These are phyloP conservation scores for Zygoascus sp. DNA, from an alignment of 1,139 yeast genomes.

Conservation along the genomic window DNA sequence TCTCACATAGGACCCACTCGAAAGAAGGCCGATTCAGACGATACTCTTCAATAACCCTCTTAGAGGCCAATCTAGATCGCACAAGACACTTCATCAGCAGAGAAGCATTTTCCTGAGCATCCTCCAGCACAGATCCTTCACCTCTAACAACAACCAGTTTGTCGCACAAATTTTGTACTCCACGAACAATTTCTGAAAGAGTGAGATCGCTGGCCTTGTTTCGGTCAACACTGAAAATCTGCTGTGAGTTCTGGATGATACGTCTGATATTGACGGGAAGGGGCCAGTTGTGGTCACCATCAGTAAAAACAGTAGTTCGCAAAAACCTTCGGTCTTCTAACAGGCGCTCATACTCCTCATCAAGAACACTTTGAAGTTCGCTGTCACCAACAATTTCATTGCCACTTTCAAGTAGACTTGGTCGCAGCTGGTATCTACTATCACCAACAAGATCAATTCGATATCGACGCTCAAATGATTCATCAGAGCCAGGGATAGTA, in stretches of 20 bases:
- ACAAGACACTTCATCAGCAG: conserved; percentile 83
- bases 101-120: conserved; percentile 93
- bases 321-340: conserved; percentile 70
- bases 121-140: conserved; percentile 61
- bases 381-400: conserved; percentile 89
- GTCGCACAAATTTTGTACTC: conserved; percentile 66
- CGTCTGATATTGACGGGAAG: conserved; percentile 96
- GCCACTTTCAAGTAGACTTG: conserved; percentile 79
- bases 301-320: conserved; percentile 76
- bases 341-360: conserved; percentile 78
- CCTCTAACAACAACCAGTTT: conserved; percentile 82
- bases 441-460: conserved; percentile 82
- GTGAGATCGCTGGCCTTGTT: conserved; percentile 87
- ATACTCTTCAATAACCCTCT: conserved; percentile 89
- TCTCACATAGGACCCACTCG: conserved; percentile 93
- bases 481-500: conserved; percentile 90
- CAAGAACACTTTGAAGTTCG: conserved; percentile 72
- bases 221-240: conserved; percentile 90
- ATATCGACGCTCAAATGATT: conserved; percentile 75
- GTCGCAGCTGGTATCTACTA: conserved; percentile 49
- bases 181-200: conserved; percentile 68
- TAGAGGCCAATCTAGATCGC: conserved; percentile 85
- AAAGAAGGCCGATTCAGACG: conserved; percentile 80
- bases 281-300: conserved; percentile 97
- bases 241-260: conserved; percentile 94